phyloP scores from a whole-genome alignment of 345 rosid genomes.

The Euphorbia peplus region DNA sequence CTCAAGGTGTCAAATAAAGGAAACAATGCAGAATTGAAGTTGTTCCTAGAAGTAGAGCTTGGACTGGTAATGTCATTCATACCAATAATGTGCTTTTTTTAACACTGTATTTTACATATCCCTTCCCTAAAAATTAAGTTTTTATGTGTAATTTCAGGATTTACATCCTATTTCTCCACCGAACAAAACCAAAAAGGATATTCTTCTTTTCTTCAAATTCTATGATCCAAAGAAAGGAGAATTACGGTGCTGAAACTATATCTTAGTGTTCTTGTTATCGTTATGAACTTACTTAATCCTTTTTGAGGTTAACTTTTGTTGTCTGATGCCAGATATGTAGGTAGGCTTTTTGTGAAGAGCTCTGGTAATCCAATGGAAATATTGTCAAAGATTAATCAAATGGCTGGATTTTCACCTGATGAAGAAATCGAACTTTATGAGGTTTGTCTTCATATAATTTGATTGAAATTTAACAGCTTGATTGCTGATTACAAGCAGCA shows the following conservation, averaged over 20 bases:
- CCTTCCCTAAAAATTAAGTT: background rate
- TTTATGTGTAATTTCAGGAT: slow-evolving; percentile 50
- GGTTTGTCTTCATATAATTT: slow-evolving; percentile 34
- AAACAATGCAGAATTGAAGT: slow-evolving; percentile 71
- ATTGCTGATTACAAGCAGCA: too few species aligned
- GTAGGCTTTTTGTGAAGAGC: slow-evolving; percentile 78
- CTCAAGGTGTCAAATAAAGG: slow-evolving; percentile 75
- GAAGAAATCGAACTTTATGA: slow-evolving; percentile 87
- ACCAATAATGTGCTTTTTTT: too few species aligned
- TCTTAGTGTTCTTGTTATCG: background rate
- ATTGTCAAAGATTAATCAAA: slow-evolving; percentile 61
- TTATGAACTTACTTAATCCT: background rate
- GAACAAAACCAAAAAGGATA: slow-evolving; percentile 69
- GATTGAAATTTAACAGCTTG: background rate
- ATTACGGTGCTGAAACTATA: slow-evolving; percentile 51
- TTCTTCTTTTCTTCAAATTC: slow-evolving; percentile 84
- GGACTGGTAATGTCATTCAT: slow-evolving; percentile 54
- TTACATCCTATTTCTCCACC: slow-evolving; percentile 53
- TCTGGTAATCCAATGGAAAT: slow-evolving; percentile 77
- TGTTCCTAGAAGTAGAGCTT: slow-evolving; percentile 81
- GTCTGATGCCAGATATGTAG: slow-evolving; percentile 61
- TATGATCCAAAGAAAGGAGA: slow-evolving; percentile 78
- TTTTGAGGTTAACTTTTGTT: slow-evolving; percentile 20
- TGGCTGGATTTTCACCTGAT: slow-evolving; percentile 90
- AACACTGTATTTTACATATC: background rate